Conservation (phyloP, 495 filamentous ascomycete species). For the Aspergillus olivimuriae region DNA sequence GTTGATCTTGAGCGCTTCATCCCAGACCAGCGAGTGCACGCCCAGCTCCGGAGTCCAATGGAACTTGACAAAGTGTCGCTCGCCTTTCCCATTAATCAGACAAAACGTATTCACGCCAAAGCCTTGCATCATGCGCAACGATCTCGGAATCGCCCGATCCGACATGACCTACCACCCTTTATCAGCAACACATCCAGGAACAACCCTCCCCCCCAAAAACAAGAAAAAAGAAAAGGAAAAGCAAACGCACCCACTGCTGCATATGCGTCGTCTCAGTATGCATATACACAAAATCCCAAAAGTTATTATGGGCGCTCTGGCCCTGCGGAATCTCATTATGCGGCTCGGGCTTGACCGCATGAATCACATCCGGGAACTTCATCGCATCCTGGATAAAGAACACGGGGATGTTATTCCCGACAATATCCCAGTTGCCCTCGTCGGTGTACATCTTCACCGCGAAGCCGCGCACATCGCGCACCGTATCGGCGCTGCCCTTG, state of each 20-base stretch:
- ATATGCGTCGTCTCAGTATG: slow-evolving; percentile 72
- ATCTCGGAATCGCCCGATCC: slow-evolving; percentile 66
- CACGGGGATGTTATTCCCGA: slow-evolving; percentile 69
- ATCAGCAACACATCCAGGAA: slow-evolving; percentile 51
- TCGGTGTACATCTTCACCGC: slow-evolving; percentile 67
- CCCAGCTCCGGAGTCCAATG: slow-evolving; percentile 62
- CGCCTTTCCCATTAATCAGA: slow-evolving; percentile 55
- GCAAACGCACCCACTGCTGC: slow-evolving; percentile 64
- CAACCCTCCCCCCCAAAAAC: neutral
- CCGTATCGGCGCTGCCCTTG: slow-evolving; percentile 72
- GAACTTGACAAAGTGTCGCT: slow-evolving; percentile 69
- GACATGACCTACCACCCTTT: slow-evolving; percentile 84
- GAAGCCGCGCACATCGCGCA: slow-evolving; percentile 77
- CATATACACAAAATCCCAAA: slow-evolving; percentile 51
- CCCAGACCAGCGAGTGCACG: slow-evolving; percentile 71
- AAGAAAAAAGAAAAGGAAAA: no score
- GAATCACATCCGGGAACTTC: slow-evolving; percentile 66
- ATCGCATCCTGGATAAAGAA: slow-evolving; percentile 75
- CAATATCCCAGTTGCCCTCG: slow-evolving; percentile 59
- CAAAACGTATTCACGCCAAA: slow-evolving; percentile 75
- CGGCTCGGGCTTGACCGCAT: slow-evolving; percentile 76
- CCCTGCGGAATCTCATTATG: slow-evolving; percentile 65
- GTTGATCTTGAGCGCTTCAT: slow-evolving; percentile 73
- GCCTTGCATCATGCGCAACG: slow-evolving; percentile 73
- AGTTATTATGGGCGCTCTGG: slow-evolving; percentile 58